phyloP scores from a whole-genome alignment of 768 basidiomycete species.

The Suillus hirtellus region DNA sequence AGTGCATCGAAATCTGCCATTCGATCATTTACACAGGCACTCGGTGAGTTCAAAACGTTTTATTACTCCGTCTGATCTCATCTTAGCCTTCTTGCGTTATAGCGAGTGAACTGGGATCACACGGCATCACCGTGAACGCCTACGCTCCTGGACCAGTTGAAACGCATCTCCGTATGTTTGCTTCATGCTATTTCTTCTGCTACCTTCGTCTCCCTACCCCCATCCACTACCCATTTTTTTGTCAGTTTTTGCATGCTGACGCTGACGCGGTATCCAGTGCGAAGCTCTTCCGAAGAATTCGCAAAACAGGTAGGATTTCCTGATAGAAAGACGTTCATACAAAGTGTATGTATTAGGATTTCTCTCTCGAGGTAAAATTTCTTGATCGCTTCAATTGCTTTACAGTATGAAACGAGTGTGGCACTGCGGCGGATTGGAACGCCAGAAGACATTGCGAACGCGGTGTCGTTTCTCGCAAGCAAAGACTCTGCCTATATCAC shows the following conservation, averaged over 20 bases:
- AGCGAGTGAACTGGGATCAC: slow-evolving; percentile 26
- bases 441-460: slow-evolving; percentile 26
- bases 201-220: background rate
- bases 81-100: background rate
- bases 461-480: slow-evolving; percentile 36
- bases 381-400: background rate
- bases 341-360: background rate
- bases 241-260: background rate
- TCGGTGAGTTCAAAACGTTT: background rate
- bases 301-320: background rate
- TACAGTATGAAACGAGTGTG: slow-evolving; percentile 13
- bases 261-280: background rate
- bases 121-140: slow-evolving; percentile 22
- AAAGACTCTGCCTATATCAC: slow-evolving; percentile 32
- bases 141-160: slow-evolving; percentile 1
- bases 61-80: background rate
- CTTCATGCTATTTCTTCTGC: background rate
- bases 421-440: slow-evolving; percentile 7
- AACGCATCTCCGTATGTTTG: background rate
- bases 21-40: slow-evolving; percentile 34
- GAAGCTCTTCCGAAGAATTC: background rate
- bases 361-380: background rate
- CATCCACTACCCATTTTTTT: background rate
- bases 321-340: background rate
- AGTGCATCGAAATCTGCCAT: slow-evolving; percentile 37